Conservation (phyloP, 2,329 filamentous ascomycete species). For the Magnaporthiopsis rhizophila region DNA sequence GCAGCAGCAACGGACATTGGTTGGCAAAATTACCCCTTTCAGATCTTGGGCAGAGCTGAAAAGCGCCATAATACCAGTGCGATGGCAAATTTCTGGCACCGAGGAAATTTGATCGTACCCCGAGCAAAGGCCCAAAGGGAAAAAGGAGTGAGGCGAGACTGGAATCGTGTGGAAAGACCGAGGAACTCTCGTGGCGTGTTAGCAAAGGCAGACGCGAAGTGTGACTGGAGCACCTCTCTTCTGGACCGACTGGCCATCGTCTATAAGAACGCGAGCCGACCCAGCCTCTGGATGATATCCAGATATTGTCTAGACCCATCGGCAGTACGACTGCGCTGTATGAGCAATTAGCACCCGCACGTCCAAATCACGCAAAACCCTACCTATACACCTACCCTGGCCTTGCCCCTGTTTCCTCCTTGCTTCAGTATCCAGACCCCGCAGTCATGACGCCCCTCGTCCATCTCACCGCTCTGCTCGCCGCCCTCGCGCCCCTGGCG, state of each 20-base stretch:
- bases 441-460: slow-evolving; percentile 15
- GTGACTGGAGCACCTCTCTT: background rate
- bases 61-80: background rate
- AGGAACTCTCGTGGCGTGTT: background rate
- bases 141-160: background rate
- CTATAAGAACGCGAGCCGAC: background rate
- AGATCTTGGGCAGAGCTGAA: background rate
- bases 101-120: background rate
- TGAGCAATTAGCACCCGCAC: background rate
- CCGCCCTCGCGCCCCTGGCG: slow-evolving; percentile 14
- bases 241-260: background rate
- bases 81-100: background rate
- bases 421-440: background rate
- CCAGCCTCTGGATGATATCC: background rate
- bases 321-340: background rate
- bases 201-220: background rate
- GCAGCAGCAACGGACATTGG: background rate
- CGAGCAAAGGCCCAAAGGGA: background rate
- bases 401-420: background rate
- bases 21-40: background rate
- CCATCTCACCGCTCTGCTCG: slow-evolving; percentile 13
- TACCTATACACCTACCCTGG: background rate
- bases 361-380: no score
- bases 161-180: no score
- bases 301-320: background rate